These are phyloP conservation scores for Blastobotrys americana DNA, from an alignment of 805 yeast genomes.

Conservation along the genomic window DNA sequence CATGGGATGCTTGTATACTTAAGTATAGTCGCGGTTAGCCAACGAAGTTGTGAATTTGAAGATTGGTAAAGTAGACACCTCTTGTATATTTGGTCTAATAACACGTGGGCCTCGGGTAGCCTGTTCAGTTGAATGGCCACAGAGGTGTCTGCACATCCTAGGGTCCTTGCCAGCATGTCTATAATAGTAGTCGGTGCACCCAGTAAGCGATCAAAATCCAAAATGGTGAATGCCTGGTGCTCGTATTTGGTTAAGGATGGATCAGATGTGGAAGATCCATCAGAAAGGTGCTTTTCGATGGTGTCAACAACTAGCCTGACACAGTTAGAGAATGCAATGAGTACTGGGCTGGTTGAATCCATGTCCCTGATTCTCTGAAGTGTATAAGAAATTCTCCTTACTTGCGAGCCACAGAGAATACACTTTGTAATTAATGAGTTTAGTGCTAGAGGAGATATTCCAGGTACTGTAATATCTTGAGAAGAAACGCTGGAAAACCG, in stretches of 20 bases:
- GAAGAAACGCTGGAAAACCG: not conserved
- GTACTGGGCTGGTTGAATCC: conserved; percentile 2
- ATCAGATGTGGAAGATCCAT: not conserved
- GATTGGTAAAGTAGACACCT: not conserved
- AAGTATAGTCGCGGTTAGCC: conserved; percentile 1
- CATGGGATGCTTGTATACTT: conserved; percentile 2
- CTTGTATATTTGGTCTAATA: conserved; percentile 3
- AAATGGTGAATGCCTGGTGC: not conserved
- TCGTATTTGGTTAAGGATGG: no score
- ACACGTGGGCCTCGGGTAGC: conserved; percentile 1
- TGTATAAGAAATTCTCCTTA: conserved; percentile 5
- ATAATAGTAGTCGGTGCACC: not conserved
- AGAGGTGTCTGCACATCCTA: conserved; percentile 5
- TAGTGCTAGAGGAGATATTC: not conserved
- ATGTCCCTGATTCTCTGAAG: not conserved
- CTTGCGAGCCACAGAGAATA: conserved; percentile 2
- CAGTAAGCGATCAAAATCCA: not conserved
- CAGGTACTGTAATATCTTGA: not conserved
- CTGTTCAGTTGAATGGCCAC: conserved; percentile 3
- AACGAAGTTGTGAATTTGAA: not conserved
- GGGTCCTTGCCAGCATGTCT: conserved; percentile 1
- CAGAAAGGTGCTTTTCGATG: conserved; percentile 1
- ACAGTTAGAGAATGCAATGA: conserved; percentile 8
- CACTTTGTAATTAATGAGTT: not conserved
- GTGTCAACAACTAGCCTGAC: conserved; percentile 1